Evolutionary conservation across 2,329 filamentous ascomycete genomes (phyloP), one percentile per base, ranked within the genome.

Genomic region (Oidium heveae): DNA sequence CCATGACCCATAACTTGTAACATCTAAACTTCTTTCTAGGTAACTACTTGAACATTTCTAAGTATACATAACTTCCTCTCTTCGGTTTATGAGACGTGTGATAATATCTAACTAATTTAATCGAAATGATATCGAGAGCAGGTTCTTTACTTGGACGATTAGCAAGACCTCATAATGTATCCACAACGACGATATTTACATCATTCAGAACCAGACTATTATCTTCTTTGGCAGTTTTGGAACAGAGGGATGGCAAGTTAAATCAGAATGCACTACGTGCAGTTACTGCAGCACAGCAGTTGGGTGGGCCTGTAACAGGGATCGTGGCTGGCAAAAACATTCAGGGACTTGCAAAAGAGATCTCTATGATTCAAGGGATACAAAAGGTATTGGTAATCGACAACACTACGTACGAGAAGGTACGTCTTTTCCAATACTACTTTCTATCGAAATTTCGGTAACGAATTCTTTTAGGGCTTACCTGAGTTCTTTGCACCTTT

Each of bases 401-500:
- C 59, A 96, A 86, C 69, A 79, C 72, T 55, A 84, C 86, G 53
- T 98, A 98, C 65, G 88, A 96, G 64, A 94, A 88, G 79, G 86
- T 88, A 63, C 57, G 60, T 59, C 5, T 16, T 37, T 36, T n/a
- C 41, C 18, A 47, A 15, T 54, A 13, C n/a, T 8, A 8, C 28
- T 32, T 8, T 32, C 28, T 32, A 32, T 32, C 28, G 28, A 32
- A 8, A 8, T 32, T 22, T 51, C 12, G 10, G 12, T 28, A 24
- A 5, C 8, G 7, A 16, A 47, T 18, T 20, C 34, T 6, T 53
- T 32, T 60, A 87, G 85, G 86, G 87, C 52, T 76, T 98, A 1
- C 80, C 91, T 54, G 91, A 98, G 71, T 95, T 86, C 72, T 96
- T 78, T 65, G 91, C 89, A n/a, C 84, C 87, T 55, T 73, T 98